Base-by-base conservation (phyloP, 257 asterid species). In the Marsdenia floribunda region DNA sequence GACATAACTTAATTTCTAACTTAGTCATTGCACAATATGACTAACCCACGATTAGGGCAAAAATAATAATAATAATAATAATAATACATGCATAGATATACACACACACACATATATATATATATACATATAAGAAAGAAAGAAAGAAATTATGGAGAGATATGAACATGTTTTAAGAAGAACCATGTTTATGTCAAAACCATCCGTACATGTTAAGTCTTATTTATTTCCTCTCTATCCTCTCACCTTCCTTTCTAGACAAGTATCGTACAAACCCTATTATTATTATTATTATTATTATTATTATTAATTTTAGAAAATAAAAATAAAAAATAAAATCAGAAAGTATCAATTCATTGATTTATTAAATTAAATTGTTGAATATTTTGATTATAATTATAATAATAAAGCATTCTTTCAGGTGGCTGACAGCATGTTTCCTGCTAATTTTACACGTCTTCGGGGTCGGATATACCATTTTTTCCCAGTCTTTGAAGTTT, bases 371-470 rank as follows among this genome's bases (percentile, higher is more conserved):
- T 44, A 44, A 44, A 44, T 21, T 10, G 19, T 16, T 52, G 58
- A 52, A 15, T 16, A 52, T 52, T 52, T 14, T 19, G 21, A 4
- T 4, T 18, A 0, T 44, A 44, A 44, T 44, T 6, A 44, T 6
- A 29, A 29, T 29, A 50, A 50, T 5, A 55, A 55, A 21, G 26
- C 24, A 63, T 3, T 29, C 38, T 5, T 49, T 78, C 52, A 40
- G 76, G 78, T 75, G 78, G 66, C 73, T 67, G 73, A 78, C 68
- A 73, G 82, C 59, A 53, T 60, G 77, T 69, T 29, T 69, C 63
- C 4, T 60, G 60, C 47, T 50, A 73, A 40, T 57, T 52, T 38
- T 50, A 70, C 26, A 26, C 44, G 37, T 26, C 37, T 63, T 33
- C 14, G 3, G 44, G 21, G 5, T 44, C 0, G 46, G 7, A 40